Conservation (phyloP, 2,329 filamentous ascomycete genomes). For the Neonectria neomacrospora region DNA sequence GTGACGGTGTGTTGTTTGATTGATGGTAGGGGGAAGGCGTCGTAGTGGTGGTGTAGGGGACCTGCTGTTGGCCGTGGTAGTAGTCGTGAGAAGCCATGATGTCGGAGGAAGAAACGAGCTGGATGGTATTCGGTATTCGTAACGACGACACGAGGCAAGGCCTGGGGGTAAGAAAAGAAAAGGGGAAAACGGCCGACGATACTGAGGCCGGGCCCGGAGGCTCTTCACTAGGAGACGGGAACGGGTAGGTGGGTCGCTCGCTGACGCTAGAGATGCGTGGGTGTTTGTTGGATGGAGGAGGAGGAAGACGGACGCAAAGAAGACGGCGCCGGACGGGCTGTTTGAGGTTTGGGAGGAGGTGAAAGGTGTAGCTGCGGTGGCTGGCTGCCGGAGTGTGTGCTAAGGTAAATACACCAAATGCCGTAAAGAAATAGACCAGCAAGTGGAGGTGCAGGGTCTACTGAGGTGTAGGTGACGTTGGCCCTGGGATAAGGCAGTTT, state of each 20-base stretch:
- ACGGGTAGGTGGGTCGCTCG: slow-evolving; percentile 1
- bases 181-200: slow-evolving; percentile 19
- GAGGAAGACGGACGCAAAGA: slow-evolving; percentile 4
- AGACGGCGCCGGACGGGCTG: slow-evolving; percentile 2
- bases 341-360: slow-evolving; percentile 19
- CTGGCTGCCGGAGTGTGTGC: slow-evolving; percentile 15
- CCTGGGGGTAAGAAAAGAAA: slow-evolving; percentile 21
- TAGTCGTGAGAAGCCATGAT: slow-evolving; percentile 74
- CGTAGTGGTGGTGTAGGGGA: slow-evolving; percentile 50
- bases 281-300: not conserved
- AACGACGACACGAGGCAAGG: slow-evolving; percentile 4
- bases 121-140: not conserved
- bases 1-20: slow-evolving; percentile 55
- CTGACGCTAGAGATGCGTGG: not conserved
- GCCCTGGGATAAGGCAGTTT: slow-evolving; percentile 27
- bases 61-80: slow-evolving; percentile 61
- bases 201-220: slow-evolving; percentile 17
- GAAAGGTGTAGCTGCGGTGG: slow-evolving; percentile 15
- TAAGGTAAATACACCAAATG: not conserved
- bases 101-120: slow-evolving; percentile 10
- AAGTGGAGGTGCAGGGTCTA: slow-evolving; percentile 21
- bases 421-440: not conserved
- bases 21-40: slow-evolving; percentile 56
- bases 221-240: slow-evolving; percentile 12
- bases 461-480: slow-evolving; percentile 25